These are phyloP conservation scores for Didymella lethalis DNA, from an alignment of 2,329 filamentous ascomycete species.

Conservation along the genomic window DNA sequence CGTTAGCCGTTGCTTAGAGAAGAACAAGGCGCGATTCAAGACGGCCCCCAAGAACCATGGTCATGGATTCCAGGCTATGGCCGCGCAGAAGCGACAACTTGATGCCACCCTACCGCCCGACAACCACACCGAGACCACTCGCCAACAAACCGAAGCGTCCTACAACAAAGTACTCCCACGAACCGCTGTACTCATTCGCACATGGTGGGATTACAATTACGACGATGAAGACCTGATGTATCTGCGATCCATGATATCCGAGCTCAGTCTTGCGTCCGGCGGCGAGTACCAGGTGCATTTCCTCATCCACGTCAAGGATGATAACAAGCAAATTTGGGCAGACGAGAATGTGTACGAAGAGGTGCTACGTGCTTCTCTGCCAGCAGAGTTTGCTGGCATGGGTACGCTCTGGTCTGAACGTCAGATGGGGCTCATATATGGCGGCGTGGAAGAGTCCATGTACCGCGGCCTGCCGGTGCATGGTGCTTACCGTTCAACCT, in stretches of 20 bases:
- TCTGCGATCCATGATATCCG: constrained; percentile 80
- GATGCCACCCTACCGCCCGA: constrained; percentile 15
- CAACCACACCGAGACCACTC: constrained; percentile 25
- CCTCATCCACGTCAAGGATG: constrained; percentile 83
- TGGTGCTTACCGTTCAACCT: constrained; percentile 75
- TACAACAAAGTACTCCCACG: constrained; percentile 59
- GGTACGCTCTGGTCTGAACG: constrained; percentile 62
- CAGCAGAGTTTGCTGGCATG: constrained; percentile 60
- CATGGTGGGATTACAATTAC: constrained; percentile 83
- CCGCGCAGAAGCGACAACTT: constrained; percentile 34
- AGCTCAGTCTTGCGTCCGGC: constrained; percentile 78
- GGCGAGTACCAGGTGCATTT: constrained; percentile 86
- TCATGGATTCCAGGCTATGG: constrained; percentile 54
- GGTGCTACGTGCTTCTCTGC: constrained; percentile 62
- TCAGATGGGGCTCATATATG: constrained; percentile 64
- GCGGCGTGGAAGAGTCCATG: constrained; percentile 58
- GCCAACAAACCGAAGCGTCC: constrained; percentile 31
- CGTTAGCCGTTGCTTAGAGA: constrained; percentile 75
- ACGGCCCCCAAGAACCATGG: constrained; percentile 45
- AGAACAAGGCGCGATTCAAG: constrained; percentile 75
- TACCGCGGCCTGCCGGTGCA: constrained; percentile 71
- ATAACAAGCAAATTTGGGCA: constrained; percentile 80
- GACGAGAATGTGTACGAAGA: constrained; percentile 76
- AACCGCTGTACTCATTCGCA: constrained; percentile 81
- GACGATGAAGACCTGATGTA: constrained; percentile 82